Base-by-base conservation (phyloP, 257 asterid species). In the Solanum pennellii region DNA sequence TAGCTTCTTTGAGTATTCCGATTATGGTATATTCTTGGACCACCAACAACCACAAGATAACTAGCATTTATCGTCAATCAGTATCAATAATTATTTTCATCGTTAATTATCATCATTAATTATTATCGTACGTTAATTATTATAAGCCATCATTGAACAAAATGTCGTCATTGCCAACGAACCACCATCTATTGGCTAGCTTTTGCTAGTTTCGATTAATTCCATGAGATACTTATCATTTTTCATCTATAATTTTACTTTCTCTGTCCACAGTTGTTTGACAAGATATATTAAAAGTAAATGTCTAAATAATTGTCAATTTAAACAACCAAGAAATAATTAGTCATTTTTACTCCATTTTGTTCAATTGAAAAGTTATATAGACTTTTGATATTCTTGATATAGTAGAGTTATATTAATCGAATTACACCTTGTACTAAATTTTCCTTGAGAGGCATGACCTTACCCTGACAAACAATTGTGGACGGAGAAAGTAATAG, bases 11-110 rank as follows among this genome's bases (percentile, higher is more conserved):
- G 69, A 80, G 12, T 49, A 80, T 20, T 45, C 66, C 42, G 29
- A 49, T 47, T 18, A 49, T 82, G 85, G 85, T 16, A 82, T 82
- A 82, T 82, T 82, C 31, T 49, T 8, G 69, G 69, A 82, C 45
- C 85, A 59, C 27, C 27, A 59, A 56, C 3, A 23, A 62, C 72
- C 33, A 10, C 18, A 52, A 16, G 72, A 25, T n/a, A 12, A 12
- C 33, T n/a, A n/a, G 8, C 2, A n/a, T 65, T 65, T n/a, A n/a
- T 65, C 16, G 3, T 25, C 4, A 2, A 65, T 65, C 4, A 12
- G 4, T 65, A 68, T 27, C 11, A 5, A 68, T 3, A 27, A 68
- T 68, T 29, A 27, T 29, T 14, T 68, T 68, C 1, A 29, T 68
- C 12, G 3, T 7, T 8, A 29, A 69, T 9, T 8, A 31, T 31